Evolutionary conservation across 225 moss, liverwort and hornwort genomes (phyloP).

Genomic region (Sphagnum contortum): DNA sequence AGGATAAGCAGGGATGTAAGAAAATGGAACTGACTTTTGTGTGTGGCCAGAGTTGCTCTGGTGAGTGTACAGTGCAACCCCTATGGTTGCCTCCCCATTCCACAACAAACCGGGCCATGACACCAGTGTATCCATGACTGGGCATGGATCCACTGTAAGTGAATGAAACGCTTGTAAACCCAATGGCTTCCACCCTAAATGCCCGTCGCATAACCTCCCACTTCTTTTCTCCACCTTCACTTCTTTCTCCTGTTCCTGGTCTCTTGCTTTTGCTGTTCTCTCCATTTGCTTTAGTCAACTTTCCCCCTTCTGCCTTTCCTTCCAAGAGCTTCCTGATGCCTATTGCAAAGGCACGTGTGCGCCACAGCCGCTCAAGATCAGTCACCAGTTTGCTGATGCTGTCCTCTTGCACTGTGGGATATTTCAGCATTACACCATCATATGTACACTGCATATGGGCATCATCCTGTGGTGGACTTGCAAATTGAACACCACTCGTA

Average conservation of each 20-base stretch:
- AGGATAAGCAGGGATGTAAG: too few relatives aligned
- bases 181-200: slow-evolving; percentile 90
- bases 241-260: slow-evolving; percentile 28
- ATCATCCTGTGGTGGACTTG: slow-evolving; percentile 79
- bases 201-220: slow-evolving; percentile 89
- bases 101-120: slow-evolving; percentile 82
- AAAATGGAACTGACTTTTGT: slow-evolving; percentile 37
- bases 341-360: slow-evolving; percentile 75
- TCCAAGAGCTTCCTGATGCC: slow-evolving; percentile 69
- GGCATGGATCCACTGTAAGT: slow-evolving; percentile 63
- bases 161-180: slow-evolving; percentile 78
- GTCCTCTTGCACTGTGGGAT: slow-evolving; percentile 60
- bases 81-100: slow-evolving; percentile 78
- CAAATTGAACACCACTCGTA: slow-evolving; percentile 61
- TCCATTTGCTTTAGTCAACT: slow-evolving; percentile 20
- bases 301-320: slow-evolving; percentile 38
- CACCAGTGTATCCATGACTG: slow-evolving; percentile 12
- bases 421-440: slow-evolving; percentile 75
- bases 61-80: slow-evolving; percentile 88
- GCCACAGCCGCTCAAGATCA: slow-evolving; percentile 88
- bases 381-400: slow-evolving; percentile 73
- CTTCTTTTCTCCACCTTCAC: slow-evolving; percentile 84
- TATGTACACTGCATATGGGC: slow-evolving; percentile 85
- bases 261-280: slow-evolving; percentile 29
- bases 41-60: slow-evolving; percentile 98